Evolutionary conservation across 148 eudicot species (phyloP), one percentile per base, ranked within the genome.

Genomic region (Chenopodium berlandieri): DNA sequence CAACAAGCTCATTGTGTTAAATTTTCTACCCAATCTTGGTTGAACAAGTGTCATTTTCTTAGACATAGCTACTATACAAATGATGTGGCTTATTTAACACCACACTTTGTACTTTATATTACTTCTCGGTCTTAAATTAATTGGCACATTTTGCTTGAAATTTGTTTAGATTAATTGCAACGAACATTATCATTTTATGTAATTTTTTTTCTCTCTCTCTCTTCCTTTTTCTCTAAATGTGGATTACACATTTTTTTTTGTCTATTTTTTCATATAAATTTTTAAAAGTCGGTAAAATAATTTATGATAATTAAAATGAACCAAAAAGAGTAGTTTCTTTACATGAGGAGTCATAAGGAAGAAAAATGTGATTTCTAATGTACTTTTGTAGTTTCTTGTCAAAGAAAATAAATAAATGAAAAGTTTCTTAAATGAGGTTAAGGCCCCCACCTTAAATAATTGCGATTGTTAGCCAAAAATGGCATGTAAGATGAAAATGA

Each of bases 1-100:
- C 78, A 64, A 74, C 64, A 44, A 62, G 31, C 60, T 60, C 31
- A 37, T 47, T 72, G 19, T 72, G 52, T 68, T 8, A 70, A 71
- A 44, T 71, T 73, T 10, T 27, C 68, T 60, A 9, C 22, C 62
- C 12, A 20, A 56, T 54, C 64, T 4, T 19, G 63, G 73, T 56
- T 60, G 20, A 14, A 71, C 60, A 79, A n/a, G 54, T 78, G 54
- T 46, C 16, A 34, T 40, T 9, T 20, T 77, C 27, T 30, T 34
- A 19, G 31, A 46, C 68, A 76, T 11, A 52, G 32, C 10, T n/a
- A 12, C 37, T 23, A 27, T 0, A n/a, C 7, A 40, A 3, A 44
- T 46, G 31, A 78, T 47, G 80, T 78, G 80, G 80, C 80, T 66
- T 17, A 2, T 46, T 78, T 78, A 47, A 54, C 80, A 78, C 80